Evolutionary conservation across 805 yeast species (phyloP), one percentile per base, ranked within the genome.

Genomic region (Candida orba): DNA sequence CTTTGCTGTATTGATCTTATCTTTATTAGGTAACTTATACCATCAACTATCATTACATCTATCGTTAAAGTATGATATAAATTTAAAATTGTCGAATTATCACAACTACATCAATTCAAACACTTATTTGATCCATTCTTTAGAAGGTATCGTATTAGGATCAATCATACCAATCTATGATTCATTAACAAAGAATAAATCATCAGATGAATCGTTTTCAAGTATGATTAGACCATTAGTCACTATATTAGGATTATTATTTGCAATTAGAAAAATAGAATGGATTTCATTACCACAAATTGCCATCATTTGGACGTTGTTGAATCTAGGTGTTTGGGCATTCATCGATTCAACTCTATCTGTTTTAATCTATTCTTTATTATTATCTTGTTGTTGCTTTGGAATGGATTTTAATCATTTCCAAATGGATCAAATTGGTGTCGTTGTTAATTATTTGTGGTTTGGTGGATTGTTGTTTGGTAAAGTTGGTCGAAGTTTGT

Each of bases 261-360:
- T 79, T 54, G 88, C 87, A 22, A 72, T 84, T 30, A 72, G 85
- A 52, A 79, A 76, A 50, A 67, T 81, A 33, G 82, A 80, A 52
- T 84, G 91, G 91, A 63, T 71, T 39, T 73, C 83, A 0, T 71
- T 79, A 17, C 62, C 78, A 36, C 89, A 84, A 54, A 81, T 84
- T 12, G 71, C 83, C 4, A 63, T 75, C 36, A 69, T 80, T 4
- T 82, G 87, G 83, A 66, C 78, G 12, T 60, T 78, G 20, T 64
- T 81, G 43, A 81, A 80, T 60, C 75, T 84, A 1, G 75, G 83
- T 6, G 65, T 84, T 29, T 83, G 91, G 89, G 56, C 76, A 41
- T 63, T 79, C 40, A 68, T 81, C 41, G 88, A 81, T 55, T 79
- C 82, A 2, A 34, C 34, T 15, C 4, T 33, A 8, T 18, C 15